Evolutionary conservation across 305 asterid species (phyloP), one percentile per base, ranked within the genome.

Genomic region (Petunia hybrid): DNA sequence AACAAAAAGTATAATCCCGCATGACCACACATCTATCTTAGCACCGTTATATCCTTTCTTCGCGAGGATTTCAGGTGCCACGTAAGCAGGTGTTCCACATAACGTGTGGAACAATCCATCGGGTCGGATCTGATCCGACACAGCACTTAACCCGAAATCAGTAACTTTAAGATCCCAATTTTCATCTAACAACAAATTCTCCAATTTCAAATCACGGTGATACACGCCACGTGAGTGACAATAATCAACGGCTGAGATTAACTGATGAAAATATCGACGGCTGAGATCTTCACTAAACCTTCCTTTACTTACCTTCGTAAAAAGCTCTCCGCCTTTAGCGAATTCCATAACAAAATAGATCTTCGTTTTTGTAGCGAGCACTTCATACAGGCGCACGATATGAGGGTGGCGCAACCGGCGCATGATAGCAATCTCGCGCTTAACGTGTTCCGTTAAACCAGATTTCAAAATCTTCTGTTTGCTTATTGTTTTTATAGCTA

Each of bases 211-310:
- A 59, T 83, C 85, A 3, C 82, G 85, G 51, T 83, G 85, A 45
- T 57, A 83, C 4, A 83, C 80, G 0, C 83, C 80, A 5, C 78
- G 80, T 6, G 83, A 59, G 55, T 83, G 85, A 3, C 82, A 83
- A 41, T 83, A 83, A 4, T 68, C 85, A 51, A 83, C 68, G 68
- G 85, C 85, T 0, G 85, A 78, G 61, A 83, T 79, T 43, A 83
- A n/a, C 43, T 78, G 85, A 56, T 83, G 85, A 69, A 83, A 83
- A 35, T 83, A 83, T 51, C 69, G 42, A 41, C 85, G 79, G 85
- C 85, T 83, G 40, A 83, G 85, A 78, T 83, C 82, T 42, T 83
- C 85, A 48, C 85, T 78, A 14, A 83, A 83, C 8, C 85, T 60
- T 2, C 82, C 82, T 42, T 83, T 83, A 8, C 68, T 31, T 1